Percentiles rank a stretch among this genome's conserved stretches.
Evolutionary conservation across 768 basidiomycete genomes (phyloP).

Genomic region (Strobilomyces dryophilus): DNA sequence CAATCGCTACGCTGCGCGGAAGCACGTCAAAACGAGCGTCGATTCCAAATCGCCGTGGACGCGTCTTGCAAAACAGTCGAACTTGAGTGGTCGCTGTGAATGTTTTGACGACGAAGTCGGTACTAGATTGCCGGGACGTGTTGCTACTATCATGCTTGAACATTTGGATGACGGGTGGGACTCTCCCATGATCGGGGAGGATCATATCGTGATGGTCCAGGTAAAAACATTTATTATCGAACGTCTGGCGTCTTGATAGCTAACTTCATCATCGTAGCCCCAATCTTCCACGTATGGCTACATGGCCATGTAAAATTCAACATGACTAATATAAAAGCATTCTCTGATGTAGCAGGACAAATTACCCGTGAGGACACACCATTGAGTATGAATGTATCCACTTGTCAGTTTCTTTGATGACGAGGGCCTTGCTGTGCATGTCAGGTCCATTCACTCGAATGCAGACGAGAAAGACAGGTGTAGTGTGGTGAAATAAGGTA

Average conservation of each 20-base stretch:
- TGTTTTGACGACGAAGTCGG: conserved; percentile 22
- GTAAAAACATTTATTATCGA: conserved; percentile 11
- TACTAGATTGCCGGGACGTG: conserved; percentile 30
- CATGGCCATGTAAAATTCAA: conserved; percentile 24
- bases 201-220: conserved; percentile 32
- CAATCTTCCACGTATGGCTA: conserved; percentile 17
- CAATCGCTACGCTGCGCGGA: conserved; percentile 23
- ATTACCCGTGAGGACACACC: not conserved
- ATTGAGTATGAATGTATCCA: not conserved
- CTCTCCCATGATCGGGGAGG: conserved; percentile 35
- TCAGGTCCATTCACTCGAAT: too few relatives aligned
- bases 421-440: too few relatives aligned
- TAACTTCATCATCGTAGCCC: conserved; percentile 11
- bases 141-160: conserved; percentile 12
- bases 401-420: too few relatives aligned
- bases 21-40: conserved; percentile 7
- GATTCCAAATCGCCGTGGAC: conserved; percentile 11
- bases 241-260: not conserved
- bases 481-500: conserved; percentile 16
- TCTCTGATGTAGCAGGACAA: not conserved
- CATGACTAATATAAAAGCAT: not conserved
- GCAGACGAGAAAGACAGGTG: too few relatives aligned
- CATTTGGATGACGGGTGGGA: conserved; percentile 21
- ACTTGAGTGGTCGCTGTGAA: conserved; percentile 5
- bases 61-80: conserved; percentile 13